Conservation (phyloP, 2,329 filamentous ascomycete species). For the Camillea tinctor region DNA sequence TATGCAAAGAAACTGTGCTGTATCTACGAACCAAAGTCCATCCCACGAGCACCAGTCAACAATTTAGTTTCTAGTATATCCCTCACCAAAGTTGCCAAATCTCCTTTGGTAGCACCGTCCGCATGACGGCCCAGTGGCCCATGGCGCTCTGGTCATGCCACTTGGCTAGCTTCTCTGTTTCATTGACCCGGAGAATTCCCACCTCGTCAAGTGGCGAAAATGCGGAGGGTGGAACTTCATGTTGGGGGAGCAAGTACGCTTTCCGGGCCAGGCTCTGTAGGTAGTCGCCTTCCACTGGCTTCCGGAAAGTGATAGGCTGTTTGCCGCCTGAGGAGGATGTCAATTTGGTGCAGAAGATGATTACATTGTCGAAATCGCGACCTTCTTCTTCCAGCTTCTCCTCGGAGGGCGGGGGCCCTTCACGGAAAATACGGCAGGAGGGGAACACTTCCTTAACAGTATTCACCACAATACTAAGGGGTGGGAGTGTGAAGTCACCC, state of each 20-base stretch:
- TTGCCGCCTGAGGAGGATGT: constrained; percentile 30
- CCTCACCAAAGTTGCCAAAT: constrained; percentile 90
- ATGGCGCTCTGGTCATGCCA: constrained; percentile 75
- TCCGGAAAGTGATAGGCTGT: constrained; percentile 63
- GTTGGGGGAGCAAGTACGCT: constrained; percentile 68
- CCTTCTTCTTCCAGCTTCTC: constrained; percentile 46
- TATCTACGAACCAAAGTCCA: no score
- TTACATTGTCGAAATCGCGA: constrained; percentile 89
- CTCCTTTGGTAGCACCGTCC: constrained; percentile 69
- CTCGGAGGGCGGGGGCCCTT: constrained; percentile 56
- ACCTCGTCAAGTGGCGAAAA: constrained; percentile 46
- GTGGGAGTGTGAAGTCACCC: constrained; percentile 76
- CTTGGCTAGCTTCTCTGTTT: constrained; percentile 64
- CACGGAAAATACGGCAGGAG: constrained; percentile 88
- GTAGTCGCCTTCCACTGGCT: constrained; percentile 63
- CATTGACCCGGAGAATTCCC: constrained; percentile 58
- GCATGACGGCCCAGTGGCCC: constrained; percentile 92
- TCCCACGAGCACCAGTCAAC: no score
- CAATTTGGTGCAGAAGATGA: constrained; percentile 83
- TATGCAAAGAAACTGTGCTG: no score
- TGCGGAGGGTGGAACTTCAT: constrained; percentile 61
- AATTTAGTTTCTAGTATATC: not conserved
- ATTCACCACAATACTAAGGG: constrained; percentile 74
- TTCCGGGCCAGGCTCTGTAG: constrained; percentile 69
- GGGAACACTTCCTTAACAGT: constrained; percentile 83